Evolutionary conservation across 768 basidiomycete species (phyloP).

Genomic region (Mrakia hoshinonis): DNA sequence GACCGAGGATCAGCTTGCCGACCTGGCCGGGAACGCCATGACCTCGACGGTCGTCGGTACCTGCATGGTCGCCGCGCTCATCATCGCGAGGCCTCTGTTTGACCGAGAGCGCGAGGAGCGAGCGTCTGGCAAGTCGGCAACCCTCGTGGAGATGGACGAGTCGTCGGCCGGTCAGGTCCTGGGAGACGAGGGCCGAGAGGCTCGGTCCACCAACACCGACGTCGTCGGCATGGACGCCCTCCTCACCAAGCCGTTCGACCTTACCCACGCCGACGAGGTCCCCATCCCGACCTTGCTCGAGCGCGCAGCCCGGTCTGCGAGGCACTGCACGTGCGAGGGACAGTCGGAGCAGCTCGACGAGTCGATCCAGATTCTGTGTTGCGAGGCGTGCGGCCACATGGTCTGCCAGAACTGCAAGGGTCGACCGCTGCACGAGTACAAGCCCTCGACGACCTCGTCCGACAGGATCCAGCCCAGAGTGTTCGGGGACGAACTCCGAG

Average conservation of each 20-base stretch:
- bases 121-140: background rate
- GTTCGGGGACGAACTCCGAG: slow-evolving; percentile 70
- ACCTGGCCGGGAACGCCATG: slow-evolving; percentile 95
- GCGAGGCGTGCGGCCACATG: slow-evolving; percentile 65
- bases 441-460: slow-evolving; percentile 39
- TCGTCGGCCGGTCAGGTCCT: background rate
- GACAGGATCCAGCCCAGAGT: slow-evolving; percentile 61
- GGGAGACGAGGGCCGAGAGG: slow-evolving; percentile 41
- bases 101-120: slow-evolving; percentile 44
- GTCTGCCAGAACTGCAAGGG: slow-evolving; percentile 82
- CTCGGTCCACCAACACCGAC: slow-evolving; percentile 51
- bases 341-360: slow-evolving; percentile 66
- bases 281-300: slow-evolving; percentile 40
- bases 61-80: slow-evolving; percentile 72
- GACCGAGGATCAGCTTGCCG: slow-evolving; percentile 84
- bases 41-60: slow-evolving; percentile 91
- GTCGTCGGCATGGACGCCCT: slow-evolving; percentile 68
- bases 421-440: slow-evolving; percentile 75
- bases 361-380: slow-evolving; percentile 56
- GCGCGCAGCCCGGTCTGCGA: slow-evolving; percentile 59
- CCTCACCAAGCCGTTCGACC: slow-evolving; percentile 55
- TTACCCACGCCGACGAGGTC: slow-evolving; percentile 48
- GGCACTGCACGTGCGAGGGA: slow-evolving; percentile 87
- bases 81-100: slow-evolving; percentile 63
- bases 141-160: background rate